These are phyloP conservation scores for Ophiostoma perfectum DNA, from an alignment of 2,329 filamentous ascomycete species.

Conservation along the genomic window DNA sequence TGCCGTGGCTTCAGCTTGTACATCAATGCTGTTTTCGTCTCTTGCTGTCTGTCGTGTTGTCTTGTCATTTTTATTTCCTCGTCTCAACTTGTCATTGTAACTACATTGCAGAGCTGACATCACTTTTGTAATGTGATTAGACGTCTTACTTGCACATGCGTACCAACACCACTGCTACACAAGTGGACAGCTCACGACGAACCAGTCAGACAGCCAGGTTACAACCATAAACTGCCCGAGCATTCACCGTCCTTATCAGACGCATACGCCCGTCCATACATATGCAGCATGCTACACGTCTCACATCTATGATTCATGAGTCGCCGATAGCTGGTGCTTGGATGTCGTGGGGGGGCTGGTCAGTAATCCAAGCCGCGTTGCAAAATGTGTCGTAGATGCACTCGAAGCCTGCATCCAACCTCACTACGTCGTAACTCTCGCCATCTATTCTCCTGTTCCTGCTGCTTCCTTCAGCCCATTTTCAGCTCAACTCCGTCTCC, in stretches of 20 bases:
- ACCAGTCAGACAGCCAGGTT: neutral
- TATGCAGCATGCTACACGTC: neutral
- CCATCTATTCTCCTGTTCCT: no score
- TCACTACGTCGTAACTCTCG: no score
- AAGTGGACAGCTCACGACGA: neutral
- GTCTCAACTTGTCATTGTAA: neutral
- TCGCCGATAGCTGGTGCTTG: no score
- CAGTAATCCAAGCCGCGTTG: no score
- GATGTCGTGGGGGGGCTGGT: no score
- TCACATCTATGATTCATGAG: neutral
- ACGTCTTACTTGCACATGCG: neutral
- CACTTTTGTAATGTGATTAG: neutral
- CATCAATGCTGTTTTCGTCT: constrained; percentile 4
- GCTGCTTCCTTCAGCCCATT: no score
- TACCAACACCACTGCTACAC: neutral
- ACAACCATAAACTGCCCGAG: neutral
- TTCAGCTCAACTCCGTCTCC: neutral
- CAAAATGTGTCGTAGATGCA: no score
- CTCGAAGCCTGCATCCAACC: no score
- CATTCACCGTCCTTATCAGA: neutral
- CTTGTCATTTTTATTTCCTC: neutral
- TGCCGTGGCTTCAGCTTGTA: constrained; percentile 1
- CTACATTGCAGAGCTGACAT: neutral
- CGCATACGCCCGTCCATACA: constrained; percentile 1
- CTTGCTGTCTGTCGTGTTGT: neutral